These are phyloP conservation scores for Pseudevernia furfuracea DNA, from an alignment of 495 filamentous ascomycete genomes.

Conservation along the genomic window DNA sequence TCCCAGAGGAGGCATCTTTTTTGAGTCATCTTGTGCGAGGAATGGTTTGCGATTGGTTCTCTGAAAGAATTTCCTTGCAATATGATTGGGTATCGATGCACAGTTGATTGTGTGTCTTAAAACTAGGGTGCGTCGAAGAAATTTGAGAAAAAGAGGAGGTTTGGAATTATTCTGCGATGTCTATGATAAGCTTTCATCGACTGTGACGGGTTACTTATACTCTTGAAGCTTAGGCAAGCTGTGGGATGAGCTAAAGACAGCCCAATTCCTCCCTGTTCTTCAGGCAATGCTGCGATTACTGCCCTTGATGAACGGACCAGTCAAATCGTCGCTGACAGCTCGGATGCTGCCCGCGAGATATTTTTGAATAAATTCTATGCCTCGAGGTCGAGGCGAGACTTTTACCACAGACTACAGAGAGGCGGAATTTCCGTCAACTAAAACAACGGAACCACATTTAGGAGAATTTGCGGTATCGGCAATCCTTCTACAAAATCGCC, in stretches of 20 bases:
- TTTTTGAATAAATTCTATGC: too few relatives aligned
- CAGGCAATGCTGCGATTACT: neutral
- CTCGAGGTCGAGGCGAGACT: too few relatives aligned
- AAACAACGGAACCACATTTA: too few relatives aligned
- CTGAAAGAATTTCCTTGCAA: neutral
- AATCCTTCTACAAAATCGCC: too few relatives aligned
- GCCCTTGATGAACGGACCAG: neutral
- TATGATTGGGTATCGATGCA: neutral
- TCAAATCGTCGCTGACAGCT: neutral
- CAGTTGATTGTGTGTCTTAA: neutral
- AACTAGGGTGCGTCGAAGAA: neutral
- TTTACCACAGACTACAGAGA: too few relatives aligned
- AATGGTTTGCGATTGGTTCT: neutral
- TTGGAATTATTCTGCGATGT: neutral
- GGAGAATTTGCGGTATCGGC: too few relatives aligned
- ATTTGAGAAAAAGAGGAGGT: neutral
- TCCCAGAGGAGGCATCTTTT: conserved; percentile 44
- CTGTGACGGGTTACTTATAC: neutral
- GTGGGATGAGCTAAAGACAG: neutral
- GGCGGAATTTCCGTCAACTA: too few relatives aligned
- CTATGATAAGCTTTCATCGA: neutral
- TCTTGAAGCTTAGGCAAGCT: neutral
- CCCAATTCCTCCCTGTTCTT: neutral
- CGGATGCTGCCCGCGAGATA: too few relatives aligned
- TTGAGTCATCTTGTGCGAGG: conserved; percentile 19